Evolutionary conservation across 1,139 yeast genomes (phyloP).

Genomic region (Suhomyces coccinellae): DNA sequence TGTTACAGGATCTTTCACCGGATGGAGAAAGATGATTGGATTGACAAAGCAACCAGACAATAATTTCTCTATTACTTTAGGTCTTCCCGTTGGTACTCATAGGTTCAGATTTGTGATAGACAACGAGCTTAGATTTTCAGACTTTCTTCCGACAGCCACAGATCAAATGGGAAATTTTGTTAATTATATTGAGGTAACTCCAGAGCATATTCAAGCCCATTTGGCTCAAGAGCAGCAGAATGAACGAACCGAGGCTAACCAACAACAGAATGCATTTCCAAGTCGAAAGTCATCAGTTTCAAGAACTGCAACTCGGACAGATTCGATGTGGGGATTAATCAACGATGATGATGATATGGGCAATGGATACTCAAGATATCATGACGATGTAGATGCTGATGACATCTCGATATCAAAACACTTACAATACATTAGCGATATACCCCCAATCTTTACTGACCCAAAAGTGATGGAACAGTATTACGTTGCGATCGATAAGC

Average conservation of each 20-base stretch:
- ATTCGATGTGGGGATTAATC: constrained; percentile 57
- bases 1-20: constrained; percentile 52
- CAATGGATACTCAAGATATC: constrained; percentile 73
- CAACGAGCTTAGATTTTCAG: constrained; percentile 49
- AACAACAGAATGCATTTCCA: constrained; percentile 12
- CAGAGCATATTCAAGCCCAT: constrained; percentile 33
- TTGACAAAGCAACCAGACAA: constrained; percentile 50
- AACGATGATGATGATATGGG: constrained; percentile 81
- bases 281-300: constrained; percentile 20
- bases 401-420: constrained; percentile 19
- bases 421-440: constrained; percentile 59
- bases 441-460: constrained; percentile 89
- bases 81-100: constrained; percentile 51
- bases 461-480: constrained; percentile 63
- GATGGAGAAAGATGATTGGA: constrained; percentile 54
- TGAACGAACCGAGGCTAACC: constrained; percentile 12
- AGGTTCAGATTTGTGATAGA: constrained; percentile 50
- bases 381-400: constrained; percentile 57
- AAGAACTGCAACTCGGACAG: constrained; percentile 33
- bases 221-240: constrained; percentile 22
- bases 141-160: constrained; percentile 50
- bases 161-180: constrained; percentile 55
- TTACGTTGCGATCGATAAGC: constrained; percentile 70
- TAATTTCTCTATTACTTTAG: constrained; percentile 41
- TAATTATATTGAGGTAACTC: constrained; percentile 50